Percentiles rank a stretch among this genome's conserved stretches.
These are phyloP conservation scores for Lindgomyces ingoldianus DNA, from an alignment of 495 filamentous ascomycete genomes.

Conservation along the genomic window DNA sequence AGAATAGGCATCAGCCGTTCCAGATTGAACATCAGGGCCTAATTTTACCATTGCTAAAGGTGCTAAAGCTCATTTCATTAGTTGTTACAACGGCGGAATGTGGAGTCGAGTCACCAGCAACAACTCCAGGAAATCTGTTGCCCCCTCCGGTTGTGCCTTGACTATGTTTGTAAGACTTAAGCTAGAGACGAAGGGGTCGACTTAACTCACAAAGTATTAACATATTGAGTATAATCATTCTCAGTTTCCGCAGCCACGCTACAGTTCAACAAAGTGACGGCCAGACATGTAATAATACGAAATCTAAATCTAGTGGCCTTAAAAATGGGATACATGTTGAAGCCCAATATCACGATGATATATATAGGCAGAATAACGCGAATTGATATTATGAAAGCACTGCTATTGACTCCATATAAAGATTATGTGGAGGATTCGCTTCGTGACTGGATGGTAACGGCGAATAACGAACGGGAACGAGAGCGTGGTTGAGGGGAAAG, in stretches of 20 bases:
- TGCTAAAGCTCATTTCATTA: background rate
- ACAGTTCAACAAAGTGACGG: background rate
- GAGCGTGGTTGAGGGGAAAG: background rate
- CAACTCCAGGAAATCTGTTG: constrained; percentile 70
- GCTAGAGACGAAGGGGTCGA: constrained; percentile 13
- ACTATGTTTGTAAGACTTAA: constrained; percentile 7
- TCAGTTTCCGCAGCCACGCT: background rate
- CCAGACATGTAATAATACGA: background rate
- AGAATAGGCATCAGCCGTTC: constrained; percentile 62
- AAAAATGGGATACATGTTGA: background rate
- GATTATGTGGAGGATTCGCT: background rate
- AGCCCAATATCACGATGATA: background rate
- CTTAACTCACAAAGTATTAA: constrained; percentile 46
- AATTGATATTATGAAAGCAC: background rate
- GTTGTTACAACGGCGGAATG: background rate
- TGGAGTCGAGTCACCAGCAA: too few species aligned
- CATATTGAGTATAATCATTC: constrained; percentile 52
- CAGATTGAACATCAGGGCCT: constrained; percentile 62
- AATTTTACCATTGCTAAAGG: constrained; percentile 74
- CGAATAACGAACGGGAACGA: background rate
- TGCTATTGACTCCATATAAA: background rate
- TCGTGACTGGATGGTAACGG: background rate
- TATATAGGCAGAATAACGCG: background rate
- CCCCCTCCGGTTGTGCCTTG: constrained; percentile 51
- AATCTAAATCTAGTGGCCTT: background rate